Evolutionary conservation across 2,329 filamentous ascomycete genomes (phyloP).

Genomic region (Apiospora sp.): DNA sequence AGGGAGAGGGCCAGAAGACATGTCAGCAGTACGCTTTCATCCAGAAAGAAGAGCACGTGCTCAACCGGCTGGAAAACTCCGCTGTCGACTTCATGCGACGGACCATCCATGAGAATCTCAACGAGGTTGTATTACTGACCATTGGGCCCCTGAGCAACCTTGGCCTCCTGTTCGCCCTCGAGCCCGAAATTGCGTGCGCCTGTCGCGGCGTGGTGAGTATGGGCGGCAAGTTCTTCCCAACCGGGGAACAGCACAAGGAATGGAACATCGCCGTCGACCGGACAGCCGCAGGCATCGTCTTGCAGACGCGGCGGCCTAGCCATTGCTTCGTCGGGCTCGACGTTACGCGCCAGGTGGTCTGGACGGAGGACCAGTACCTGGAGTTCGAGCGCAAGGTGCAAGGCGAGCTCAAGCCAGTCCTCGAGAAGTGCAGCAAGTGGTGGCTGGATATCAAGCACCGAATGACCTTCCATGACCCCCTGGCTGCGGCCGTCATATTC

Average conservation of each 20-base stretch:
- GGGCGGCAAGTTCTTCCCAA: slow-evolving; percentile 24
- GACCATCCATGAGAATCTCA: slow-evolving; percentile 25
- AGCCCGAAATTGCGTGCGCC: slow-evolving; percentile 25
- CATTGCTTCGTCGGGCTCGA: slow-evolving; percentile 29
- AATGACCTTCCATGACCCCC: slow-evolving; percentile 28
- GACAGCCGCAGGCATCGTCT: slow-evolving; percentile 25
- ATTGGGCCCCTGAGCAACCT: slow-evolving; percentile 28
- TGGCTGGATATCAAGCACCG: slow-evolving; percentile 22
- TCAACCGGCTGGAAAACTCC: slow-evolving; percentile 25
- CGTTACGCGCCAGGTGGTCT: slow-evolving; percentile 24
- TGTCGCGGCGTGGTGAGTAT: slow-evolving; percentile 28
- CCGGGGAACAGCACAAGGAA: background rate
- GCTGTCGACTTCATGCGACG: slow-evolving; percentile 26
- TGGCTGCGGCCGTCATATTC: slow-evolving; percentile 27
- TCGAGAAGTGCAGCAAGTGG: slow-evolving; percentile 9
- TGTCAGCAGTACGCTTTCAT: slow-evolving; percentile 22
- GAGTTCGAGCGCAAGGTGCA: background rate
- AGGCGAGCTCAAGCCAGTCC: slow-evolving; percentile 19
- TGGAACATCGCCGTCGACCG: slow-evolving; percentile 28
- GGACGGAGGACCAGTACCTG: slow-evolving; percentile 1
- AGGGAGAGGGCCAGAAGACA: slow-evolving; percentile 23
- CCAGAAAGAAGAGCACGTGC: background rate
- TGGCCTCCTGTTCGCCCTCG: slow-evolving; percentile 26
- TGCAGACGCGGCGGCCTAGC: slow-evolving; percentile 20
- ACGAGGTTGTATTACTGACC: slow-evolving; percentile 27